Base-by-base conservation (phyloP, 2,329 filamentous ascomycete genomes). In the Arthrobotrys sinensis region DNA sequence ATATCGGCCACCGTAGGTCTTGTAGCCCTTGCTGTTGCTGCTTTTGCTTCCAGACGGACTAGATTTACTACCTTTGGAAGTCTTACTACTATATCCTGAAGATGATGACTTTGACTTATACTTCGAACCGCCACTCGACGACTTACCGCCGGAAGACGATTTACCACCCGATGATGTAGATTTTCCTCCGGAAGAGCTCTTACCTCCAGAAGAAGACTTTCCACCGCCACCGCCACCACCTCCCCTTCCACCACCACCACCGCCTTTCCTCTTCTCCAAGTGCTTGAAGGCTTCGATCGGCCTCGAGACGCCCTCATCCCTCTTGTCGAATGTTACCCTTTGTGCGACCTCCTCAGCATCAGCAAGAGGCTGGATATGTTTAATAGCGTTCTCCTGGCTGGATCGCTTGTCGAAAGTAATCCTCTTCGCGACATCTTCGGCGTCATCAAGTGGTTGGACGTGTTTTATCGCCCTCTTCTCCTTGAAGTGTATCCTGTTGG, bases 121-220 rank as follows among this genome's bases (percentile, higher is more conserved):
- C n/a, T 78, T 64, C 14, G 46, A 80, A 43, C 81, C 60, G 12
- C 80, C 80, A 43, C 81, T 73, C 48, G 75, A 71, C 40, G 53
- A 52, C 53, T 70, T 70, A 50, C 53, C 52, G 28, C 55, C 53
- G 4, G 38, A 62, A n/a, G 52, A 40, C 53, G 53, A 60, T 34
- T 65, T 69, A 21, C 71, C 57, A 32, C 64, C 64, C 11, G 64
- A 43, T 34, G 65, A 46, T 21, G 71, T 53, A 32, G 77, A 62
- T 16, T 82, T 60, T 24, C 80, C 80, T 43, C 81, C 76, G 46
- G 77, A 76, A 45, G 70, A 67, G 71, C 80, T 81, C 68, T 84
- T 82, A 38, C 84, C 84, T 36, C 84, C 83, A 36, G 84, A 82
- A 38, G 85, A 83, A 40, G 85, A 83, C 38, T 85, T 85, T 57